Evolutionary conservation across 1,284 basidiomycete species (phyloP), one percentile per base, ranked within the genome.

Genomic region (Polyporus tsugae): DNA sequence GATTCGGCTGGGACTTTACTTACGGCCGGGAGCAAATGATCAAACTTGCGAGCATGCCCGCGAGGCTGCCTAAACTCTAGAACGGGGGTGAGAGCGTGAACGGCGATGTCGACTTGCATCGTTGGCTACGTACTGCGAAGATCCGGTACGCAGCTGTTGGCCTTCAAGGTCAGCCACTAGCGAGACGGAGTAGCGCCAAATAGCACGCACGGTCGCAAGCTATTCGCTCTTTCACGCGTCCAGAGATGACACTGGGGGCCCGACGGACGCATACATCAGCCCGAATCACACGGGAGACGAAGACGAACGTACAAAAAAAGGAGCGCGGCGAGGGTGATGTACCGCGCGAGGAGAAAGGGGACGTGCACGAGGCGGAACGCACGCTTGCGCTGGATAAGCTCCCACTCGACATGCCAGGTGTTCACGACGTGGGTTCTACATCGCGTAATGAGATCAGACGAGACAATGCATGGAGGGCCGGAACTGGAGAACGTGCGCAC

Each of bases 271-370:
- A 13, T 7, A 33, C 2, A 46, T 41, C 17, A 68, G 39, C 2
- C 0, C 7, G 25, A 19, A 4, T 15, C 6, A 19, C 15, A 4
- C 15, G 22, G 25, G 7, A 53, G 29, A 3, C 1, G 41, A 33
- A 17, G 9, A 42, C 6, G 33, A 4, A 67, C 70, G 57, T 46
- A 68, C 70, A 72, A 66, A 38, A 69, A 72, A 6, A 72, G 64
- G 4, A 72, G 62, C 11, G 60, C 58, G 22, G 46, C n/a, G 15
- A 72, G 65, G 22, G 60, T 64, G 36, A 65, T 59, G 61, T 72
- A 72, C 1, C 70, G 67, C 42, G 67, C 68, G 38, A 72, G 63
- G 22, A 72, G 66, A 63, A 64, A 72, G 17, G 68, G 70, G 38
- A 67, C 41, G 60, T 69, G 63, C n/a, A 68, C 60, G 22, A 55